phyloP scores from a whole-genome alignment of 495 filamentous ascomycete species.

The Pyronema domesticum region DNA sequence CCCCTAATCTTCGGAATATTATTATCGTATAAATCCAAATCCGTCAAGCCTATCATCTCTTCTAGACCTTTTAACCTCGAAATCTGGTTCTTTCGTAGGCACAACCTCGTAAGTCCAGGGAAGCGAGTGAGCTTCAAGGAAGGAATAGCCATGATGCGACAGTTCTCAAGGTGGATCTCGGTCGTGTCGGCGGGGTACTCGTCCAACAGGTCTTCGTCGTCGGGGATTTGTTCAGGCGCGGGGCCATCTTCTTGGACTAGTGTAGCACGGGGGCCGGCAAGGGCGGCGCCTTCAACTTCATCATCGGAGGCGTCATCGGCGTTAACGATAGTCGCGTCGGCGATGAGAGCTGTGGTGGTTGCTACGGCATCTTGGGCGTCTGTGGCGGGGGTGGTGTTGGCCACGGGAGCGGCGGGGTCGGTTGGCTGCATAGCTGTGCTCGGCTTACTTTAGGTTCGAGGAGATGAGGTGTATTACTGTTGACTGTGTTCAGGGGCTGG shows the following conservation, averaged over 20 bases:
- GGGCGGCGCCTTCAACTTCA: background rate
- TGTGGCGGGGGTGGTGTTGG: background rate
- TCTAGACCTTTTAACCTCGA: conserved; percentile 55
- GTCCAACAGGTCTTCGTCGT: conserved; percentile 43
- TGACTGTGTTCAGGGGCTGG: no score
- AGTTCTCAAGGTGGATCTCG: conserved; percentile 81
- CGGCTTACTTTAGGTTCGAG: no score
- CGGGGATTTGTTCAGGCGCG: conserved; percentile 18
- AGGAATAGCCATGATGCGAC: conserved; percentile 60
- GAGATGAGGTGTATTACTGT: no score
- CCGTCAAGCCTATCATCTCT: conserved; percentile 45
- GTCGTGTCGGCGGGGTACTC: conserved; percentile 38
- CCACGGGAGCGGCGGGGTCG: background rate
- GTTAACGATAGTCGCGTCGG: background rate
- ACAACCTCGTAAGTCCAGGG: conserved; percentile 56
- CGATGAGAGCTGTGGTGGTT: background rate
- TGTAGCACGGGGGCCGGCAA: background rate
- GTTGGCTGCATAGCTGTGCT: no score
- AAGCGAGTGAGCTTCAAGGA: conserved; percentile 70
- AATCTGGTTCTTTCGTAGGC: conserved; percentile 87
- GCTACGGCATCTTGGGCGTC: background rate
- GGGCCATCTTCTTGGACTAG: background rate
- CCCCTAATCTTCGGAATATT: conserved; percentile 75
- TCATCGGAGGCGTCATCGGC: background rate
- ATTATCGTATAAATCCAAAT: conserved; percentile 96